phyloP scores from a whole-genome alignment of 2,329 filamentous ascomycete species.

The Neofusicoccum kwambonambiense region DNA sequence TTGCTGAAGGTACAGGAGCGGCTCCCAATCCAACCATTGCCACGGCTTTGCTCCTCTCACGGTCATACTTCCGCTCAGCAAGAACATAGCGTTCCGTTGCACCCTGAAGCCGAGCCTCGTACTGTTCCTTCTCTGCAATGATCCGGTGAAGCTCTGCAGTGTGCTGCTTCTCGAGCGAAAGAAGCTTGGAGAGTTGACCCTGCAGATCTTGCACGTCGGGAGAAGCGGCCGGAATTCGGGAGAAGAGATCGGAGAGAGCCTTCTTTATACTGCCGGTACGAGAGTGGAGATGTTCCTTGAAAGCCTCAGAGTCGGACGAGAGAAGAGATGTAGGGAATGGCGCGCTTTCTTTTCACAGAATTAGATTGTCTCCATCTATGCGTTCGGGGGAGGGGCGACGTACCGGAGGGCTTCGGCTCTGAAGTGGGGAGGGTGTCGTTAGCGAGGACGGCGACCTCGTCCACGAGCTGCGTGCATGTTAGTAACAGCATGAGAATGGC shows the following conservation, averaged over 20 bases:
- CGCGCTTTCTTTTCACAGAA: slow-evolving; percentile 18
- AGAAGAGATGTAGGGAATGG: slow-evolving; percentile 54
- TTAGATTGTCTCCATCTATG: background rate
- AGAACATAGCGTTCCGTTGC: slow-evolving; percentile 91
- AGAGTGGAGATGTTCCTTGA: slow-evolving; percentile 76
- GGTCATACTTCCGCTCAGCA: slow-evolving; percentile 91
- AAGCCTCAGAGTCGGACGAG: slow-evolving; percentile 57
- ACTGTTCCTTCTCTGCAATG: slow-evolving; percentile 74
- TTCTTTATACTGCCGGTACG: slow-evolving; percentile 75
- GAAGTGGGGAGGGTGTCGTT: slow-evolving; percentile 30
- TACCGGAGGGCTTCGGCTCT: slow-evolving; percentile 12
- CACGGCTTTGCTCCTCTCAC: slow-evolving; percentile 82
- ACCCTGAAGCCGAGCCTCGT: slow-evolving; percentile 82
- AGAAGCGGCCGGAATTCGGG: slow-evolving; percentile 48
- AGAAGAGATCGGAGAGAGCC: slow-evolving; percentile 69
- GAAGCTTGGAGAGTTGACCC: slow-evolving; percentile 67
- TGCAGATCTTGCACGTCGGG: slow-evolving; percentile 74
- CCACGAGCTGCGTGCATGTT: slow-evolving; percentile 41
- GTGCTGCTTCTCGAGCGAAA: slow-evolving; percentile 81
- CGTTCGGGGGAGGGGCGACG: background rate
- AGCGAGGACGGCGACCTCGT: slow-evolving; percentile 48
- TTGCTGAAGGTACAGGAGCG: slow-evolving; percentile 48
- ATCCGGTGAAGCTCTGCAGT: slow-evolving; percentile 73
- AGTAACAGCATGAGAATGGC: slow-evolving; percentile 20
- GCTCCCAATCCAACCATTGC: slow-evolving; percentile 91